Base-by-base conservation (phyloP, 306 rosid species). In the Sechiopsis laciniata region DNA sequence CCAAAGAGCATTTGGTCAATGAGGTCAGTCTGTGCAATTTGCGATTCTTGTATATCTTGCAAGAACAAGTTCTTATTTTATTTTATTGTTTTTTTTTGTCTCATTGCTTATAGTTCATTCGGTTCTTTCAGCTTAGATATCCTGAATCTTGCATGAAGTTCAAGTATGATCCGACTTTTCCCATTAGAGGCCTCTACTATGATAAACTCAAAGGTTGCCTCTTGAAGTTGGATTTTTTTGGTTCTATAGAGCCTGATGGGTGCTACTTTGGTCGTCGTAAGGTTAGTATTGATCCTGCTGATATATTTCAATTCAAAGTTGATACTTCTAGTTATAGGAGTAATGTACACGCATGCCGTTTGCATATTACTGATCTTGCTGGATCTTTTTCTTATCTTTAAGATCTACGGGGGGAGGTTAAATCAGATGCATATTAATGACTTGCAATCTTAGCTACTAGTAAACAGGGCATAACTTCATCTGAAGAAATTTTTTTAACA, bases 171-270 rank as follows among this genome's bases (percentile, higher is more conserved):
- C 87, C 95, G 10, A 72, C 86, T 78, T 94, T 94, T 81, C 98
- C 98, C 73, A 90, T 94, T 75, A 85, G 98, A 84, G 97, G 98
- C 48, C 81, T 94, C 17, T 89, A 66, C 87, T 94, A 94, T 81
- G 98, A 94, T 77, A 94, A 85, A 84, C 79, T 77, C 12, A 86
- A 85, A 77, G 98, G 98, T 55, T 91, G 96, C 83, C 92, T 94
- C 75, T 71, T 94, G 87, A 94, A 89, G 85, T 80, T 90, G 80
- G 95, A 90, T 83, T 94, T 91, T 85, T 94, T 94, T 82, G 95
- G 96, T 61, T 89, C 97, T 0, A 86, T 90, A 74, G 98, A 89
- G 85, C 88, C 91, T 0, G 95, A 89, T 32, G 98, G 87, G 54
- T 91, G 97, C 79, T 90, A 82, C 88, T 94, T 77, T 83, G 98